Percentiles rank a stretch among this genome's conserved stretches.
Evolutionary conservation across 306 rosid genomes (phyloP).

Genomic region (Purshia tridentata): DNA sequence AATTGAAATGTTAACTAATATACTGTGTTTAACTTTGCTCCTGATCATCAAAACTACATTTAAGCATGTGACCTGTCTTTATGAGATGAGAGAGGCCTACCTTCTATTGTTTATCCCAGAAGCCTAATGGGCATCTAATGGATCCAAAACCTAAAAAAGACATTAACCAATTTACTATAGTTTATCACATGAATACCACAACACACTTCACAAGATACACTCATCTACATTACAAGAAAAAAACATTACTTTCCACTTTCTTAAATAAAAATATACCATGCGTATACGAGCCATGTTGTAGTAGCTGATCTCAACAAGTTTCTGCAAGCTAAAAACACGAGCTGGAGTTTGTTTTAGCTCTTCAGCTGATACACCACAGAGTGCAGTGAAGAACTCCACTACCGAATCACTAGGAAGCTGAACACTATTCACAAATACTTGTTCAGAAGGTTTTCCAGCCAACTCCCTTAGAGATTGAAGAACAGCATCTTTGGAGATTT

Average conservation of each 20-base stretch:
- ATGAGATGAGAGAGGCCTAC: background rate
- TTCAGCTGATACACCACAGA: slow-evolving; percentile 97
- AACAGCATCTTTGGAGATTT: slow-evolving; percentile 91
- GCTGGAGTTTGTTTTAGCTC: slow-evolving; percentile 94
- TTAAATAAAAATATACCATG: slow-evolving; percentile 57
- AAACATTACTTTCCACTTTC: slow-evolving; percentile 9
- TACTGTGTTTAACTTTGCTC: too few relatives aligned
- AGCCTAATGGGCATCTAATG: background rate
- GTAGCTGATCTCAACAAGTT: slow-evolving; percentile 98
- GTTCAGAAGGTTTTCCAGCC: slow-evolving; percentile 95
- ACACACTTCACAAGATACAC: slow-evolving; percentile 3
- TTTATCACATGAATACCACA: background rate
- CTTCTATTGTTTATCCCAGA: background rate
- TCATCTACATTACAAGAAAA: slow-evolving; percentile 22
- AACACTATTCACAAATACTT: slow-evolving; percentile 90
- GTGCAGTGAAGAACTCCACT: slow-evolving; percentile 95
- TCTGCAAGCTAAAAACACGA: slow-evolving; percentile 99
- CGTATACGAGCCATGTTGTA: slow-evolving; percentile 99
- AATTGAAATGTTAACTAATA: too few relatives aligned
- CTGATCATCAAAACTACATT: too few relatives aligned
- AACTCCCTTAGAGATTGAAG: slow-evolving; percentile 89
- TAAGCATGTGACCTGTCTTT: background rate
- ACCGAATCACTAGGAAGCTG: slow-evolving; percentile 93
- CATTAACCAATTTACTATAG: background rate
- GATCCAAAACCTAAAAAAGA: background rate